phyloP scores from a whole-genome alignment of 306 rosid species.

The Inga laurina region DNA sequence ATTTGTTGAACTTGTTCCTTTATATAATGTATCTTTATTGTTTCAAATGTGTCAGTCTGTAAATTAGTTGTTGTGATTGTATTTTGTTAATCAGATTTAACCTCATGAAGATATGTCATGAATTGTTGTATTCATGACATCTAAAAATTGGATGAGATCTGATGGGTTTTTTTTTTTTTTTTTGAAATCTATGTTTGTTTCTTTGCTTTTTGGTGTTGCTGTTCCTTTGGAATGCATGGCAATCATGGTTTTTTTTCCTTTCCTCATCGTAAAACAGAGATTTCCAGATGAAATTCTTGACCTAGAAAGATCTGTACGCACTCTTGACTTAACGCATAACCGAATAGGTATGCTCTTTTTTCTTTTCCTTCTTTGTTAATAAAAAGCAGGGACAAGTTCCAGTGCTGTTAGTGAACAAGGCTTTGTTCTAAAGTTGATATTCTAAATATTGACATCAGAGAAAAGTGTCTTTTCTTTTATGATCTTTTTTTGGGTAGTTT shows the following conservation, averaged over 20 bases:
- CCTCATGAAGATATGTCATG: background rate
- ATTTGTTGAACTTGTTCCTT: background rate
- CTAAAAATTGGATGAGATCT: background rate
- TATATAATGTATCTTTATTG: background rate
- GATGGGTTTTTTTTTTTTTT: background rate
- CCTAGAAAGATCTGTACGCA: conserved; percentile 76
- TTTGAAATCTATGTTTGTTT: background rate
- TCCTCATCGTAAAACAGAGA: conserved; percentile 47
- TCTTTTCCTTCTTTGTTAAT: background rate
- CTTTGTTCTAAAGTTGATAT: conserved; percentile 7
- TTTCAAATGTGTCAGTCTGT: background rate
- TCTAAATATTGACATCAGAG: conserved; percentile 1
- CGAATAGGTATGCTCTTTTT: conserved; percentile 64
- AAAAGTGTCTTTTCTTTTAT: conserved; percentile 12
- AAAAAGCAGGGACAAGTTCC: background rate
- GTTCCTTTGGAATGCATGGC: background rate
- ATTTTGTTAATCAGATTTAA: background rate
- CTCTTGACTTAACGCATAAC: conserved; percentile 86
- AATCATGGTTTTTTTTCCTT: conserved; percentile 18
- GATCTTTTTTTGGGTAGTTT: background rate
- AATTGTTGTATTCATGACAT: background rate
- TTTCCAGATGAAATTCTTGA: conserved; percentile 86
- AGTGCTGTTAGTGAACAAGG: conserved; percentile 26
- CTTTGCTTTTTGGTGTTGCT: background rate
- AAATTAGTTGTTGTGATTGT: background rate